Evolutionary conservation across 108 stramenopile species (phyloP), one percentile per base, ranked within the genome.

Genomic region (Skeletonema marinoi): DNA sequence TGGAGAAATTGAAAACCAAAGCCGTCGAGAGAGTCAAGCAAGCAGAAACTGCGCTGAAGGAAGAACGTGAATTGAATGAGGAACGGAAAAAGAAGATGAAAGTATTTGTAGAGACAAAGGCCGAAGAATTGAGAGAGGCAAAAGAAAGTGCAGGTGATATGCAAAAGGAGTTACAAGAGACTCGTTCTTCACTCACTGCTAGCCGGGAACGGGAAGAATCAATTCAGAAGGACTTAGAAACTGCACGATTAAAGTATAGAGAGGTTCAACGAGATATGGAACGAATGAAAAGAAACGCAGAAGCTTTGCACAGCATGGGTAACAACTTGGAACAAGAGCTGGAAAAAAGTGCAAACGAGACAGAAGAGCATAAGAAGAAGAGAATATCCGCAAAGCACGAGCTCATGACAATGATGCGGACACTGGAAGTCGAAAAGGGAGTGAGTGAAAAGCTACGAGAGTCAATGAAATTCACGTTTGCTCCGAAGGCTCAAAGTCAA

Each of bases 1-100:
- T 89, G 76, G 87, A 89, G 66, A 84, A 89, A 36, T 66, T 90
- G 11, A 87, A 86, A 61, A 69, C 83, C 66, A 85, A 87, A 77
- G 78, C 82, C 35, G 84, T 81, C 36, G 80, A 78, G 44, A 63
- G 87, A 31, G 78, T 86, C 12, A 81, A 85, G 73, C 85, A 90
- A 51, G 71, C 89, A n/a, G 94, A 95, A 67, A 70, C 74, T 2
- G 80, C 89, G 0, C 81, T 95, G 6, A 50, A 68, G 11, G 88
- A 91, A 51, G 92, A 95, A 71, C 84, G 88, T 33, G 83, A 83
- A 51, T 81, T 95, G 10, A 92, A 95, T 68, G 88, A 91, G 36
- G 92, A 95, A 65, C 77, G 94, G 21, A 95, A 95, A 65, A 79
- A 80, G 67, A 92, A 92, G 79, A 95, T 95, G 94, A 95, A 91